Evolutionary conservation across 2,329 filamentous ascomycete species (phyloP), one percentile per base, ranked within the genome.

Genomic region (Trichoderma koningiopsis): DNA sequence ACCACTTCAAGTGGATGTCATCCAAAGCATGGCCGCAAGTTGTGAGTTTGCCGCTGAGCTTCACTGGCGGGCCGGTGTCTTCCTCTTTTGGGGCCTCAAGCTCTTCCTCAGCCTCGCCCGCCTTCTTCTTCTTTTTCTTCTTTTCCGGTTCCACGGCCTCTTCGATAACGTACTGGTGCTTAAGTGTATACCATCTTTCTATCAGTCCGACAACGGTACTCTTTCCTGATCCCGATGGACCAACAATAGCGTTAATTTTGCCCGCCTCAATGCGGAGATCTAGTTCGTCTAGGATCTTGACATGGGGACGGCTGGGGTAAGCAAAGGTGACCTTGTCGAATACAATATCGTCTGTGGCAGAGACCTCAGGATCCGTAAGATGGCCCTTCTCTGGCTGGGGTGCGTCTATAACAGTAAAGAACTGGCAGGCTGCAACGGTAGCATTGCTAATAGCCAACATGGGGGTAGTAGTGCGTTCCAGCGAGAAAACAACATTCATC

Each of bases 231-330:
- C 91, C 91, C 2, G 89, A 92, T 0, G 90, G 87, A 0, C 91
- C 91, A 24, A 94, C 91, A 22, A 94, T 89, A 2, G 91, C 91
- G 0, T 90, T 92, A 2, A 89, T 85, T 74, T 91, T 91, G 24
- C 89, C 89, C 8, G 86, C 83, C 70, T 86, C 82, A 68, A 93
- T 86, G 0, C 77, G 81, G 10, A 92, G 78, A 73, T 85, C 83
- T 3, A 92, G 77, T 3, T 83, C 79, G 72, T 91, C 84, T 1
- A 92, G 78, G 0, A 92, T 87, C 73, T 87, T 88, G 70, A 90
- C 85, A 69, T 89, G 84, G 0, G 88, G 87, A 14, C 90, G 83
- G 60, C 82, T 88, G 0, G 92, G 92, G 74, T 94, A 94, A 2
- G 90, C 87, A 74, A 94, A 94, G n/a, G 84, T 86, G 13, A 94